phyloP scores from a whole-genome alignment of 2,329 filamentous ascomycete species.

The Colletotrichum orchidophilum region DNA sequence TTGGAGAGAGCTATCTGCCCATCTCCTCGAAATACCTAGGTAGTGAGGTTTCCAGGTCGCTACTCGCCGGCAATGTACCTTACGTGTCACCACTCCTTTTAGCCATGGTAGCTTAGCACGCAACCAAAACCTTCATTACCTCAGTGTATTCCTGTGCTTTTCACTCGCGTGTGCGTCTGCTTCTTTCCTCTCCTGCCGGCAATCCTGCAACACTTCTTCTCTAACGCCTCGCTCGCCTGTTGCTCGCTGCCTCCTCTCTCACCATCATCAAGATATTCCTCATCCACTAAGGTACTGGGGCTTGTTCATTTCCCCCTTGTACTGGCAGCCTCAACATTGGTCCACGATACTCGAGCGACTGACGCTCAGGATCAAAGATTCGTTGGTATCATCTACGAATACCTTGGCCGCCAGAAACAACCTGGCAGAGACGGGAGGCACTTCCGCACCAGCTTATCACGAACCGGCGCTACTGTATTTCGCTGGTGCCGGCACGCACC shows the following conservation, averaged over 20 bases:
- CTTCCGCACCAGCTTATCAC: constrained; percentile 6
- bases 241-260: not conserved
- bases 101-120: not conserved
- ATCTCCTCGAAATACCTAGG: not conserved
- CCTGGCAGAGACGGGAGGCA: not conserved
- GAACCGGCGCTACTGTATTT: constrained; percentile 1
- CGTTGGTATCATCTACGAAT: not conserved
- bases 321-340: not conserved
- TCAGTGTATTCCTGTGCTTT: not conserved
- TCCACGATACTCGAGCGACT: not conserved
- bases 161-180: not conserved
- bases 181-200: not conserved
- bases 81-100: not conserved
- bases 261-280: not conserved
- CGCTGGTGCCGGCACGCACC: not conserved
- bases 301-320: not conserved
- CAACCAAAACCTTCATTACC: not conserved
- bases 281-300: not conserved
- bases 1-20: not conserved
- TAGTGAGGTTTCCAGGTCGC: not conserved
- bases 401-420: not conserved
- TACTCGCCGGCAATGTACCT: not conserved
- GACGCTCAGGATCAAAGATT: not conserved
- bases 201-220: not conserved
- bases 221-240: no score